phyloP scores from a whole-genome alignment of 2,329 filamentous ascomycete species.

The Verruconis gallopava region DNA sequence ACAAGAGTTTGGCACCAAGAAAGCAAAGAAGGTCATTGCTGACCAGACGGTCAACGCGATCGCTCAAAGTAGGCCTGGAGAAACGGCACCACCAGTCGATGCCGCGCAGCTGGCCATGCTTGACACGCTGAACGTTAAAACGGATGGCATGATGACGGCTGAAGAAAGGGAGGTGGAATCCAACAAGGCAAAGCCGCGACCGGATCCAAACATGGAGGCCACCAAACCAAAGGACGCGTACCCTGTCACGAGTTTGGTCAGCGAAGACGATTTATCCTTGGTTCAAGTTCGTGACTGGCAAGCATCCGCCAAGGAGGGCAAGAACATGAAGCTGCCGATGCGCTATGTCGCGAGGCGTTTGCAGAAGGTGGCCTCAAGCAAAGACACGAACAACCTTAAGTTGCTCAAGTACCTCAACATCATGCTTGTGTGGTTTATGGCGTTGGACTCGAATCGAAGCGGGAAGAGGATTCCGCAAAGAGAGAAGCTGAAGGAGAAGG shows the following conservation, averaged over 20 bases:
- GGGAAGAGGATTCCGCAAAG: conserved; percentile 42
- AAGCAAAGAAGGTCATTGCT: conserved; percentile 65
- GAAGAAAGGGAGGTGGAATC: conserved; percentile 52
- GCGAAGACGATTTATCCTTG: conserved; percentile 46
- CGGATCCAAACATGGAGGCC: conserved; percentile 54
- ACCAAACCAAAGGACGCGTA: conserved; percentile 61
- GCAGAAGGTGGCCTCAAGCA: conserved; percentile 37
- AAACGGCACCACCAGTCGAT: conserved; percentile 22
- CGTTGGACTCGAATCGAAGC: conserved; percentile 23
- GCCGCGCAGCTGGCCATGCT: conserved; percentile 17
- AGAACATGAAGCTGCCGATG: conserved; percentile 44
- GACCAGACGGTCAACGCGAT: conserved; percentile 62
- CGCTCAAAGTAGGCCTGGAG: conserved; percentile 18
- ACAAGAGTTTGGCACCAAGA: conserved; percentile 72
- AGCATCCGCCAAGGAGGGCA: conserved; percentile 46
- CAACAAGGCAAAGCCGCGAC: conserved; percentile 59
- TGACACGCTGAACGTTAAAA: conserved; percentile 2
- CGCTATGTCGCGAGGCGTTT: conserved; percentile 55
- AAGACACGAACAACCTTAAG: conserved; percentile 34
- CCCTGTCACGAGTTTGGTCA: conserved; percentile 51
- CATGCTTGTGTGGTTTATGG: conserved; percentile 34
- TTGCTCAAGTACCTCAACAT: conserved; percentile 35
- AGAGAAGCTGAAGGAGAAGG: conserved; percentile 46
- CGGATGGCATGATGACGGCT: conserved; percentile 42
- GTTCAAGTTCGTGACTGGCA: conserved; percentile 65